Percentiles rank a stretch among this genome's conserved stretches.
These are phyloP conservation scores for Suillus lakei DNA, from an alignment of 768 basidiomycete genomes.

Conservation along the genomic window DNA sequence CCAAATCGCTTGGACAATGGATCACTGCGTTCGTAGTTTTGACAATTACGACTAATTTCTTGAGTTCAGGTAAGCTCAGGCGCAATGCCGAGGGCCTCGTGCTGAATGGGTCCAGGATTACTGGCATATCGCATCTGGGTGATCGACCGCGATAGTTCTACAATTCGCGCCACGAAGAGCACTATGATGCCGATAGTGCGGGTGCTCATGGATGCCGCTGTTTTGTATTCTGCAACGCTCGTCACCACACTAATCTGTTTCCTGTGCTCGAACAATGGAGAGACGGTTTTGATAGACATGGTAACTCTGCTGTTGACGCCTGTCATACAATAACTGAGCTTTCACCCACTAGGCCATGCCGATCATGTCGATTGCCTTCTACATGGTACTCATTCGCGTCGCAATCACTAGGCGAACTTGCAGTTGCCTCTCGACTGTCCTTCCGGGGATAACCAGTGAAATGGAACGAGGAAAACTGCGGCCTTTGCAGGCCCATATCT, in stretches of 20 bases:
- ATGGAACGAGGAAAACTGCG: neutral
- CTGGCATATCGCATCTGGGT: slow-evolving; percentile 15
- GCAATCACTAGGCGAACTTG: neutral
- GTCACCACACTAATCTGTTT: slow-evolving; percentile 10
- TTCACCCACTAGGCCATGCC: neutral
- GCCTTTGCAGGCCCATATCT: neutral
- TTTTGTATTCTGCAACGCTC: slow-evolving; percentile 12
- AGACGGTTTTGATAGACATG: slow-evolving; percentile 10
- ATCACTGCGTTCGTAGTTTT: slow-evolving; percentile 9
- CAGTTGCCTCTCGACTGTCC: neutral
- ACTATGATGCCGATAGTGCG: slow-evolving; percentile 9
- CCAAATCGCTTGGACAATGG: slow-evolving; percentile 9
- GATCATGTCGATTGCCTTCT: slow-evolving; percentile 13
- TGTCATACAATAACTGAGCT: neutral
- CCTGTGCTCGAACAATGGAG: slow-evolving; percentile 9
- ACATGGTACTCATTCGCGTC: slow-evolving; percentile 13
- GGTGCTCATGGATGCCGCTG: slow-evolving; percentile 8
- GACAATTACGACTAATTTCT: slow-evolving; percentile 9
- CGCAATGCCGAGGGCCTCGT: neutral
- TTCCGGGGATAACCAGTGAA: neutral
- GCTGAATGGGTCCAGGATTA: slow-evolving; percentile 2
- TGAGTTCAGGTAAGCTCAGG: slow-evolving; percentile 7
- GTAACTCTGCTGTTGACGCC: neutral
- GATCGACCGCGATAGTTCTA: neutral
- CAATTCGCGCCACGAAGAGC: neutral